These are phyloP conservation scores for Kodamaea alishanica DNA, from an alignment of 1,139 yeast species.

Conservation along the genomic window DNA sequence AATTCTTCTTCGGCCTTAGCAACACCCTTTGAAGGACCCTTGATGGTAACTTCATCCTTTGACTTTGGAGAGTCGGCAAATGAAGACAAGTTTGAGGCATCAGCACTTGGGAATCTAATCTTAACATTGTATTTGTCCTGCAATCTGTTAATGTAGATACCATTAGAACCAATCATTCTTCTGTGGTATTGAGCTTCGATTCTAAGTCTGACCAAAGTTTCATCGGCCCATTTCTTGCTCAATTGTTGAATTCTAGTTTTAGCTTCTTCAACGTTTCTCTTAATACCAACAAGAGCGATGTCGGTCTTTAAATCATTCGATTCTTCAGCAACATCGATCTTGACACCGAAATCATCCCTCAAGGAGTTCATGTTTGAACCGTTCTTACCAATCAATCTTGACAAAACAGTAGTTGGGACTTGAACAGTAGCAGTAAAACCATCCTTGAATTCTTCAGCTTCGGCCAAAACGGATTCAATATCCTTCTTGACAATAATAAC, in stretches of 20 bases:
- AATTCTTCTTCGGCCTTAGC: slow-evolving; percentile 83
- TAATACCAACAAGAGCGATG: slow-evolving; percentile 69
- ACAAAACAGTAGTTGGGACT: slow-evolving; percentile 65
- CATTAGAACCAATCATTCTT: slow-evolving; percentile 79
- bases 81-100: slow-evolving; percentile 23
- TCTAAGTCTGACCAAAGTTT: slow-evolving; percentile 56
- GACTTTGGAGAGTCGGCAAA: slow-evolving; percentile 36
- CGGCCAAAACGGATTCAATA: slow-evolving; percentile 54
- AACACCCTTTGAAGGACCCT: slow-evolving; percentile 92
- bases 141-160: slow-evolving; percentile 76
- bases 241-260: slow-evolving; percentile 54
- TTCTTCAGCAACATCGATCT: slow-evolving; percentile 56
- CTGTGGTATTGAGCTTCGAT: slow-evolving; percentile 81
- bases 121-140: slow-evolving; percentile 85
- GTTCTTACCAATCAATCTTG: slow-evolving; percentile 85
- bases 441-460: slow-evolving; percentile 58
- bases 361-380: slow-evolving; percentile 71
- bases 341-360: slow-evolving; percentile 76
- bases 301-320: slow-evolving; percentile 46
- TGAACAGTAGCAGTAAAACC: slow-evolving; percentile 49
- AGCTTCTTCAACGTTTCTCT: slow-evolving; percentile 76
- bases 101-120: slow-evolving; percentile 66
- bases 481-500: slow-evolving; percentile 53
- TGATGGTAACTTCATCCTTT: slow-evolving; percentile 68
- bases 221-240: slow-evolving; percentile 82